Base-by-base conservation (phyloP, 78 protist species). In the Trichosphaerium sp. region DNA sequence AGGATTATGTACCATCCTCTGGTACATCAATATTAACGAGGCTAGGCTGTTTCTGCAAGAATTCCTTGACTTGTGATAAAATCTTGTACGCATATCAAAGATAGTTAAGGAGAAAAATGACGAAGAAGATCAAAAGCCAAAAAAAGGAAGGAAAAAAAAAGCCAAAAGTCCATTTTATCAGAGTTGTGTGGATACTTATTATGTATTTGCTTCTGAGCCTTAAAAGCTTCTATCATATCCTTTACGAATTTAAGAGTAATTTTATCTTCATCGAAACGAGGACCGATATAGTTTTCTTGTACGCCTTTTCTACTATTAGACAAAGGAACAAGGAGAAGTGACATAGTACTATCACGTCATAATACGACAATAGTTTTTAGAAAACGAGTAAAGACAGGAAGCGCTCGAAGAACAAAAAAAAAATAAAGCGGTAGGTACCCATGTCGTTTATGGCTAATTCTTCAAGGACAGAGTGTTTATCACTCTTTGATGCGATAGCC, bases 401-500 rank as follows among this genome's bases (percentile, higher is more conserved):
- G 18, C 51, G 18, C 21, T 44, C 51, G 18, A 18, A 44, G 29
- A 44, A 44, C 29, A 44, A 44, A 44, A 44, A 44, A 44, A 44
- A 44, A 18, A 44, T 18, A 18, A 44, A 44, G 51, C 21, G 21
- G 21, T 21, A 18, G 18, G 51, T n/a, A 18, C 18, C 51, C 29
- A 44, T 44, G 51, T n/a, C 29, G 21, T n/a, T 44, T n/a, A n/a
- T 21, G 18, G 51, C 51, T n/a, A 44, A n/a, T 44, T 44, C 21
- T 44, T n/a, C 18, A n/a, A 18, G 21, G 51, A 44, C 51, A 44
- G 18, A 44, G 21, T 44, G 21, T 21, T n/a, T 44, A 44, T n/a
- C n/a, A n/a, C n/a, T n/a, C 39, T 74, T 75, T 31, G 62, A 39
- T 3, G 66, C 56, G 37, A 87, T 92, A 14, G 94, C 97, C 31